Conservation (phyloP, 768 basidiomycete genomes). For the Rhizopogon vulgaris region DNA sequence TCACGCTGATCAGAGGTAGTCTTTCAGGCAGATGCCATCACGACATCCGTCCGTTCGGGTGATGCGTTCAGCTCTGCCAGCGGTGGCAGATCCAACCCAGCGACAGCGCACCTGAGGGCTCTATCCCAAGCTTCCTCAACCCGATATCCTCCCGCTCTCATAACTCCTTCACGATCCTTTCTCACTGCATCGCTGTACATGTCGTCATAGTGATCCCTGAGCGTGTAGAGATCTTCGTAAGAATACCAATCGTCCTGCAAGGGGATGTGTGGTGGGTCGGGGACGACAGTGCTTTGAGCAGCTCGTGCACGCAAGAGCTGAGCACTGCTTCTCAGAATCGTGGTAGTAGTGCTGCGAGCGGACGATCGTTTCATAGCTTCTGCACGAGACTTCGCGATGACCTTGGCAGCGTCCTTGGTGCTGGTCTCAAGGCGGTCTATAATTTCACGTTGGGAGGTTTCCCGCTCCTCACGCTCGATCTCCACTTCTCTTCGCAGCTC, state of each 20-base stretch:
- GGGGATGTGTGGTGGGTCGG: constrained; percentile 77
- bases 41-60: constrained; percentile 33
- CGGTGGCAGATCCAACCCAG: constrained; percentile 61
- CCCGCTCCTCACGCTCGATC: constrained; percentile 69
- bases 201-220: constrained; percentile 62
- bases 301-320: constrained; percentile 57
- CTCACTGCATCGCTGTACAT: constrained; percentile 70
- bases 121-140: constrained; percentile 84
- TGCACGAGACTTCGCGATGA: constrained; percentile 64
- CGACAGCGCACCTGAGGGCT: constrained; percentile 67
- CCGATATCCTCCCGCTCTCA: constrained; percentile 78
- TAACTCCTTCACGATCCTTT: constrained; percentile 69
- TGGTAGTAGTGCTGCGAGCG: constrained; percentile 41
- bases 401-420: constrained; percentile 59
- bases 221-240: constrained; percentile 60
- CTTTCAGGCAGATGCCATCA: constrained; percentile 36
- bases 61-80: constrained; percentile 24
- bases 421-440: constrained; percentile 80
- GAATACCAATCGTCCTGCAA: constrained; percentile 71
- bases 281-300: constrained; percentile 57
- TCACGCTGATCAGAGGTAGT: not conserved
- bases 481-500: constrained; percentile 66
- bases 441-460: constrained; percentile 64
- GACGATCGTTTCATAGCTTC: constrained; percentile 57
- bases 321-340: constrained; percentile 39